Evolutionary conservation across 495 filamentous ascomycete species (phyloP).

Genomic region (Xylaria venustula): DNA sequence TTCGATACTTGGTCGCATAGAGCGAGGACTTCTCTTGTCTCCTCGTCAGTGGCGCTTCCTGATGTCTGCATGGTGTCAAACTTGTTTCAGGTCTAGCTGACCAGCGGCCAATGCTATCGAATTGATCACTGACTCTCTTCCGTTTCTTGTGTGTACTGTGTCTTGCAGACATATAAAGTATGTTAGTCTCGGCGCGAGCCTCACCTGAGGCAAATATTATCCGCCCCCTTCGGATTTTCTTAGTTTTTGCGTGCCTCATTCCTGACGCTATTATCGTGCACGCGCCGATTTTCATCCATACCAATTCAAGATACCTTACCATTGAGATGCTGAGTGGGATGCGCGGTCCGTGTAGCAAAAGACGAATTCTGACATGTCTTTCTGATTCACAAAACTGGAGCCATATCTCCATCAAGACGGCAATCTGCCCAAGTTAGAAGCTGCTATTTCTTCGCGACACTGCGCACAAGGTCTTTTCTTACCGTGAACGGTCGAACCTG

Average conservation of each 20-base stretch:
- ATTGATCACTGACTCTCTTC: neutral
- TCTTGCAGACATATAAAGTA: neutral
- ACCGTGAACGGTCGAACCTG: neutral
- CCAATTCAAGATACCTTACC: no score
- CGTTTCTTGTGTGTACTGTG: neutral
- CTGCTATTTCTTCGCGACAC: no score
- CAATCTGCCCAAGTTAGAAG: no score
- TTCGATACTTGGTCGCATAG: neutral
- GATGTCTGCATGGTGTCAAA: neutral
- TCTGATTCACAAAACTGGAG: no score
- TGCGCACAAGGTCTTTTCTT: no score
- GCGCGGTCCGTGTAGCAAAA: no score
- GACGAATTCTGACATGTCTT: no score
- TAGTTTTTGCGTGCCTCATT: neutral
- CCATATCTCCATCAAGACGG: no score
- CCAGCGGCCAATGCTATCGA: neutral
- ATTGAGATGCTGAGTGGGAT: no score
- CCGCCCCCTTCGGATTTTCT: neutral
- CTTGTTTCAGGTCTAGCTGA: neutral
- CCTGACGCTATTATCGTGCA: neutral
- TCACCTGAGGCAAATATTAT: conserved; percentile 6
- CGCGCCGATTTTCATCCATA: neutral
- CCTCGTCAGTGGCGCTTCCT: conserved; percentile 3
- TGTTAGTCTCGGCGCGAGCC: neutral
- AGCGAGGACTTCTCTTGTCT: neutral